Evolutionary conservation across 2,329 filamentous ascomycete species (phyloP).

Genomic region (Neofusicoccum sp.): DNA sequence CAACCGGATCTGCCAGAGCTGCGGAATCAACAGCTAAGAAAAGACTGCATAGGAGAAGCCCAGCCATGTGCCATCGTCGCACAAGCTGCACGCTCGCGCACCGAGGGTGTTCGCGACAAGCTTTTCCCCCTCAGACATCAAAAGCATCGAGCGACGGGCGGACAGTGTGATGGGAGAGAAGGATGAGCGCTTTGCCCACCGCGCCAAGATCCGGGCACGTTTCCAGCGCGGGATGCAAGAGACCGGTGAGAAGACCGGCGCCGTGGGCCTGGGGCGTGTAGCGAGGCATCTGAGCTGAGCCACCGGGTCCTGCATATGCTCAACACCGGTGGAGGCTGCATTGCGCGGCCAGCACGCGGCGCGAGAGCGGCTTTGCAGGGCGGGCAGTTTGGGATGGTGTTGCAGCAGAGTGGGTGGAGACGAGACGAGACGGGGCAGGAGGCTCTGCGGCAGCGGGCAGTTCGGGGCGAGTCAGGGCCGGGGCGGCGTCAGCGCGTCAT

Average conservation of each 20-base stretch:
- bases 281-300: not conserved
- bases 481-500: not conserved
- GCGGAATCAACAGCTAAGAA: too few relatives aligned
- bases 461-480: not conserved
- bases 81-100: not conserved
- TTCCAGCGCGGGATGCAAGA: not conserved
- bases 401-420: not conserved
- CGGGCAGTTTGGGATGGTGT: not conserved
- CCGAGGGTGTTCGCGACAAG: not conserved
- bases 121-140: not conserved
- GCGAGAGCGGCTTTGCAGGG: not conserved
- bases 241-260: not conserved
- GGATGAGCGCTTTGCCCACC: not conserved
- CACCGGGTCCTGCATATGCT: not conserved
- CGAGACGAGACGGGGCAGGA: not conserved
- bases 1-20: too few relatives aligned
- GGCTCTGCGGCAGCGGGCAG: constrained; percentile 13
- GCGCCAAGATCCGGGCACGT: not conserved
- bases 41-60: not conserved
- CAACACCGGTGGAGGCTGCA: not conserved
- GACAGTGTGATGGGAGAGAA: not conserved
- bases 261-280: not conserved
- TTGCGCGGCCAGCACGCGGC: not conserved
- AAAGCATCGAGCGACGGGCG: not conserved
- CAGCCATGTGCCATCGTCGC: not conserved